A percentile compares a stretch with the other conserved stretches of the same genome.
These are phyloP conservation scores for Fusarium nanum DNA, from an alignment of 2,329 filamentous ascomycete genomes.

Conservation along the genomic window DNA sequence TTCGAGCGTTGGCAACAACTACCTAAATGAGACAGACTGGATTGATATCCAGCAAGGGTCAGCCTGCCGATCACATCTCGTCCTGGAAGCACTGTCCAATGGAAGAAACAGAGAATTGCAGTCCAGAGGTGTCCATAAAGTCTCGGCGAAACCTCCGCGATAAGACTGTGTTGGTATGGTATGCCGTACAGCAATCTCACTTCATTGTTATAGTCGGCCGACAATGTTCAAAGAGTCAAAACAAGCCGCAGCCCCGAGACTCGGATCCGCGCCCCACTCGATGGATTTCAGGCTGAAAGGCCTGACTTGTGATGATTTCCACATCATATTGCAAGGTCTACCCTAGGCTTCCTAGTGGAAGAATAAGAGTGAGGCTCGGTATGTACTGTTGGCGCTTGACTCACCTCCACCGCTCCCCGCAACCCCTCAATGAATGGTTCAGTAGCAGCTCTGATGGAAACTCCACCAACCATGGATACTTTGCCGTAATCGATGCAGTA, in stretches of 20 bases:
- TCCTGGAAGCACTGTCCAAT: constrained; percentile 1
- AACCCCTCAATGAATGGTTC: constrained; percentile 10
- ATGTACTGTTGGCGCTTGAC: background rate
- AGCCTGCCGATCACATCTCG: constrained; percentile 15
- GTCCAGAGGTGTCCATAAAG: constrained; percentile 11
- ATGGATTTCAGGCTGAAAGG: constrained; percentile 32
- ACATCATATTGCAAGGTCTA: constrained; percentile 36
- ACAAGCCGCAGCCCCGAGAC: constrained; percentile 29
- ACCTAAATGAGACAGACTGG: constrained; percentile 7
- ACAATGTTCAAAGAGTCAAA: constrained; percentile 19
- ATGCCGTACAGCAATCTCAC: constrained; percentile 8
- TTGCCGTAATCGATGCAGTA: background rate
- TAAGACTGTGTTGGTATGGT: background rate
- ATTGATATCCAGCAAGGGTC: constrained; percentile 15
- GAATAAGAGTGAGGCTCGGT: constrained; percentile 33
- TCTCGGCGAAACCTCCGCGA: constrained; percentile 5
- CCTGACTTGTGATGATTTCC: constrained; percentile 20
- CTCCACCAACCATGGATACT: background rate
- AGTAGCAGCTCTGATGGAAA: background rate
- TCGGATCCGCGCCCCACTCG: constrained; percentile 33
- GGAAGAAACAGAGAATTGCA: constrained; percentile 16
- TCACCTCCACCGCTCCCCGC: constrained; percentile 22
- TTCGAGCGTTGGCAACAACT: constrained; percentile 2
- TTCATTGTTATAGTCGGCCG: background rate
- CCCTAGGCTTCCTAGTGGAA: constrained; percentile 33